Evolutionary conservation across 176 grass and related monocot species (phyloP), one percentile per base, ranked within the genome.

Genomic region (Avena sativa): DNA sequence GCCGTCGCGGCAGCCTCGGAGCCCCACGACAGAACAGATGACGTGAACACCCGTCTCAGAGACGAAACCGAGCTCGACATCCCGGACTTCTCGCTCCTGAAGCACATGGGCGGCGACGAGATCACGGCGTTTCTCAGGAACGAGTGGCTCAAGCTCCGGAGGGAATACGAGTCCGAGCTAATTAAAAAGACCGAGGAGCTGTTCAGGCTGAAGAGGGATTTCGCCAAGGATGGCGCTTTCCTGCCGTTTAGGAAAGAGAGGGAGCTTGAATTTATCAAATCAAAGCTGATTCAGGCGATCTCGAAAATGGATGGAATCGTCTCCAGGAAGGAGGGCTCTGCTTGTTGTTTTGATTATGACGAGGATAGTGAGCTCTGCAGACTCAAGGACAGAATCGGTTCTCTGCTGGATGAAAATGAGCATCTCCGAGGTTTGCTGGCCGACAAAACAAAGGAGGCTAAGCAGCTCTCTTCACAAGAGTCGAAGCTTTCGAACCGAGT

Each of bases 191-290:
- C 92, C 2, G 96, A 98, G 52, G 92, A 98, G 69, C 71, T 98
- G 32, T 98, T 98, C 81, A 92, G 86, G 85, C 62, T 98, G 20
- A 98, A 98, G 81, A 88, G 96, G 68, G 87, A 95, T 59, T 82
- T 88, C 8, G 85, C 90, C 7, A 98, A 91, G 34, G 92, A 86
- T 26, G 94, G 76, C 74, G 83, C 88, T 76, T 85, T 68, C 7
- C 44, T 76, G 67, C 93, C 87, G 75, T 66, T 88, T 26, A 87
- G 85, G 86, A 98, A 89, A 82, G 92, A 98, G 88, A 94, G 83
- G 53, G 96, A 98, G 56, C 77, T 89, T 59, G 93, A 96, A 19
- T 40, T 79, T 69, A 43, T 93, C 8, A 92, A 67, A 61, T 88
- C 70, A 0, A 92, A 87, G 74, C 40, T 98, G 50, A 40, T 93